Evolutionary conservation across 768 basidiomycete genomes (phyloP), one percentile per base, ranked within the genome.

Genomic region (Termitomyces sp.): DNA sequence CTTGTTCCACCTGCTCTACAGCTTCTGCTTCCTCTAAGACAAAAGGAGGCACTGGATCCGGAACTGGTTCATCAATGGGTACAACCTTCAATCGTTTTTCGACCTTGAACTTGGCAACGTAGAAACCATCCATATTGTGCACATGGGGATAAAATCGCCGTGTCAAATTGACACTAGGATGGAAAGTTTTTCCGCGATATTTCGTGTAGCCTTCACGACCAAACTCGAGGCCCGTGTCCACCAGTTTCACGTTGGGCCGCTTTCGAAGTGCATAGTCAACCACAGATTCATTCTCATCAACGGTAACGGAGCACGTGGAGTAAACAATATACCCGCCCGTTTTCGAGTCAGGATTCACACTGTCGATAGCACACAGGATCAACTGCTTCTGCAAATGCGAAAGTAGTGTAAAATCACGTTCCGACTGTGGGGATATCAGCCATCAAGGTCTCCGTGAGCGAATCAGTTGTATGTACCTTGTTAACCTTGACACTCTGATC

Each of bases 91-190:
- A 68, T 58, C 87, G 81, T 72, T 85, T 91, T 69, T 85, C 88
- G n/a, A 98, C 87, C 73, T 91, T 95, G 81, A 99, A 92, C 73
- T 98, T 98, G 58, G 96, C 96, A 55, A 98, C 95, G 71, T 82
- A 99, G 81, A 99, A 99, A 5, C 97, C 97, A 70, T 99, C 97
- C 95, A 98, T 97, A 73, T 99, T 99, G 75, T 98, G 95, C 65
- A 97, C 94, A 72, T 98, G 95, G 16, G 95, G 92, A 69, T 94
- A 96, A 72, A 94, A 96, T 60, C 97, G 78, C 64, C 94, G 77
- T 20, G 97, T 97, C 62, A 96, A 72, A 60, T 76, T 80, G 65
- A 99, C 70, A 62, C 82, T 89, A 34, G 88, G 79, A 69, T 86
- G 80, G 75, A 98, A 98, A 31, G 73, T 81, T 80, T 95, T 98